phyloP scores from a whole-genome alignment of 2,329 filamentous ascomycete species.

The Colletotrichum viniferum region DNA sequence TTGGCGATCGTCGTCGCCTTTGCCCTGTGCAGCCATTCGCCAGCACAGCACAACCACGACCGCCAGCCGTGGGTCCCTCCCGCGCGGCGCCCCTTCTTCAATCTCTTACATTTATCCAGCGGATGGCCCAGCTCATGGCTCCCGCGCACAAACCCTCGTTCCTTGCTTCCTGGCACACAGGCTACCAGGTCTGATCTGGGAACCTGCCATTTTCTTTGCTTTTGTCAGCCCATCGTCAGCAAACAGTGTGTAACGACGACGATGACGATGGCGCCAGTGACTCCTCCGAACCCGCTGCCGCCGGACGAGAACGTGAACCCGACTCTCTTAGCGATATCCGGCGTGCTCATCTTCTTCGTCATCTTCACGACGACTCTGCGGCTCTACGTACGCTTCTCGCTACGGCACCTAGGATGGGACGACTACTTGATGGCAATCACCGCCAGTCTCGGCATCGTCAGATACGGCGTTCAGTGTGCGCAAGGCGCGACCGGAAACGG shows the following conservation, averaged over 20 bases:
- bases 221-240: neutral
- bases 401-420: slow-evolving; percentile 38
- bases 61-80: neutral
- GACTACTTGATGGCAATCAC: slow-evolving; percentile 39
- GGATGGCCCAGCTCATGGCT: neutral
- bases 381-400: slow-evolving; percentile 32
- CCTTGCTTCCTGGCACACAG: neutral
- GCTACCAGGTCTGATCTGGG: neutral
- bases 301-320: slow-evolving; percentile 38
- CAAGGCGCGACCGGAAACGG: slow-evolving; percentile 41
- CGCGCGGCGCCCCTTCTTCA: neutral
- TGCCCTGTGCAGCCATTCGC: neutral
- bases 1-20: slow-evolving; percentile 8
- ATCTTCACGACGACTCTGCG: slow-evolving; percentile 35
- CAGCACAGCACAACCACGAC: neutral
- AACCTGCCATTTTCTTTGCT: neutral
- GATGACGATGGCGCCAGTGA: slow-evolving; percentile 7
- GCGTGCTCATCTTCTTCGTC: slow-evolving; percentile 34
- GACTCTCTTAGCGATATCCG: slow-evolving; percentile 34
- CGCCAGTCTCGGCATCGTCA: slow-evolving; percentile 31
- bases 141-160: neutral
- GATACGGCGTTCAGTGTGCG: slow-evolving; percentile 36
- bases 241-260: neutral
- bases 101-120: slow-evolving; percentile 5
- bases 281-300: slow-evolving; percentile 39